A percentile compares a stretch with the other conserved stretches of the same genome.
These are phyloP conservation scores for Alternaria sp. DNA, from an alignment of 2,329 filamentous ascomycete genomes.

Conservation along the genomic window DNA sequence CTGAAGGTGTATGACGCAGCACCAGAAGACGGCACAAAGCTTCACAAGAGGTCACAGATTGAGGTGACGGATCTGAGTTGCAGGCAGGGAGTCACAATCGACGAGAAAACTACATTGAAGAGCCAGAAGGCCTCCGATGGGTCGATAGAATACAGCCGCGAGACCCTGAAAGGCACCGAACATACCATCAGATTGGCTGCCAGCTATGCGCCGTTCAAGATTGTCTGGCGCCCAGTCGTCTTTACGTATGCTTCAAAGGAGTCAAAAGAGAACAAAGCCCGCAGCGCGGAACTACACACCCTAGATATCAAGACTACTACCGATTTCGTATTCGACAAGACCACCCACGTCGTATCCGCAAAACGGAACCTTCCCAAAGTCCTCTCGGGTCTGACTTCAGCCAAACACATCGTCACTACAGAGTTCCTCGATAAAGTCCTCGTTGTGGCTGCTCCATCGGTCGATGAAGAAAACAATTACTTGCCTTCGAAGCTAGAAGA, in stretches of 20 bases:
- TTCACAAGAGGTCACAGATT: slow-evolving; percentile 71
- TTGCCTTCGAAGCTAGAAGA: slow-evolving; percentile 69
- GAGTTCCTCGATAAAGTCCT: slow-evolving; percentile 77
- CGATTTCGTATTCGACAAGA: slow-evolving; percentile 72
- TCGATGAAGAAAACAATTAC: slow-evolving; percentile 53
- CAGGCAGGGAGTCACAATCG: slow-evolving; percentile 81
- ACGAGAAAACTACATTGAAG: slow-evolving; percentile 71
- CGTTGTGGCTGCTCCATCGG: slow-evolving; percentile 59
- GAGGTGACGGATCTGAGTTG: slow-evolving; percentile 78
- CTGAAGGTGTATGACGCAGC: slow-evolving; percentile 73
- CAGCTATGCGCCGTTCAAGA: slow-evolving; percentile 69
- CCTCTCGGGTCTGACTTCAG: slow-evolving; percentile 84
- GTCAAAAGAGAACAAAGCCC: slow-evolving; percentile 58
- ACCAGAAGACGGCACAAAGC: slow-evolving; percentile 69
- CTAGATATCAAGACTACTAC: slow-evolving; percentile 87
- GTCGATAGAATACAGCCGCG: slow-evolving; percentile 31
- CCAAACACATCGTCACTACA: slow-evolving; percentile 75
- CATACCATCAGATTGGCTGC: slow-evolving; percentile 76
- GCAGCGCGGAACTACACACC: slow-evolving; percentile 73
- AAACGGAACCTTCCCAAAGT: slow-evolving; percentile 91
- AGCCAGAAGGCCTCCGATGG: slow-evolving; percentile 59
- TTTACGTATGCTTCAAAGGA: slow-evolving; percentile 79
- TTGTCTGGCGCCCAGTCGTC: slow-evolving; percentile 81
- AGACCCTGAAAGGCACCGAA: slow-evolving; percentile 43
- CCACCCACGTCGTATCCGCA: slow-evolving; percentile 86